Base-by-base conservation (phyloP, 2,329 filamentous ascomycete genomes). In the Ophiostoma sp. region DNA sequence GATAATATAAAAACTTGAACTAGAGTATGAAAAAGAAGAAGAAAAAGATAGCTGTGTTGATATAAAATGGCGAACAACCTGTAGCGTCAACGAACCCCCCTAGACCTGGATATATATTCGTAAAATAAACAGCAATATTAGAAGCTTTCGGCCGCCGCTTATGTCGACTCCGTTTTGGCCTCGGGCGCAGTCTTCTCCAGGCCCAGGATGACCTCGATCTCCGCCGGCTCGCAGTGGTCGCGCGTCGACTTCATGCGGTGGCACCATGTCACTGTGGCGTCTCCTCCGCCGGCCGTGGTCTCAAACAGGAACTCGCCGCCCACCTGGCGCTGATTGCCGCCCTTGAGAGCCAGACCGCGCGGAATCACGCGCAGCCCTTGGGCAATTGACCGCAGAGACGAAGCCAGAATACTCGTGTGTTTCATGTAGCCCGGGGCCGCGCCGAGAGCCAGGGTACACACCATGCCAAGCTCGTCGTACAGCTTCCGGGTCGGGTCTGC, bases 261-360 rank as follows among this genome's bases (percentile, higher is more conserved):
- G 75, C 90, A 93, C 92, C 92, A 96, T 0, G 86, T 88, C 36
- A 92, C 85, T 2, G 36, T 77, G 69, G 77, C 77, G 1, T 71
- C 68, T 72, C 69, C 72, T 33, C 23, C n/a, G n/a, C 54, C 8
- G 3, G 8, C 48, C 52, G 7, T 31, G 15, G 68, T 66, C 76
- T 91, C 89, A 73, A 93, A 93, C n/a, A 94, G 77, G 72, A 93
- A 92, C 79, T 94, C 91, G 13, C 91, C 91, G 33, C 91, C 90
- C 2, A 91, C 88, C 79, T 93, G 89, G 68, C 84, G 82, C 76
- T 85, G 82, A 76, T 91, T 85, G 3, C 91, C 90, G 27, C 85
- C 86, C 77, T 88, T 88, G 72, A 86, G 80, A 5, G 84, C 86
- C 67, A 90, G 79, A 0, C 88, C 88, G 8, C 77, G 81, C 20